Evolutionary conservation across 2,329 filamentous ascomycete species (phyloP).

Genomic region (Onygenales sp.): DNA sequence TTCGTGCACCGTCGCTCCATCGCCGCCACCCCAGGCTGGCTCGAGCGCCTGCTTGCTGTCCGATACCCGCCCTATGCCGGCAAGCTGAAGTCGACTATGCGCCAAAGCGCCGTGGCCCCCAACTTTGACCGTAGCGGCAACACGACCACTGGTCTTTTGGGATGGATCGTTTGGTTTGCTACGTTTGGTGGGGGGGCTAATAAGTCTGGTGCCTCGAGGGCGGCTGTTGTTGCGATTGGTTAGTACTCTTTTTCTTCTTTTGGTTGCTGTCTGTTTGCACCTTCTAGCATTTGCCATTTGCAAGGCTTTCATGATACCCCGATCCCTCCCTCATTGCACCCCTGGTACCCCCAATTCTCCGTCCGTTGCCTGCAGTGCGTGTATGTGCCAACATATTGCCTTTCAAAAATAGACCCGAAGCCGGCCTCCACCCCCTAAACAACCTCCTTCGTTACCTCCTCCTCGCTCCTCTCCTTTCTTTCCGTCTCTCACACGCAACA

Average conservation of each 20-base stretch:
- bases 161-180: conserved; percentile 30
- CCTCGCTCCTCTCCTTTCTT: conserved; percentile 2
- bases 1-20: conserved; percentile 53
- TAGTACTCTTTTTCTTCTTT: conserved; percentile 19
- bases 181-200: conserved; percentile 32
- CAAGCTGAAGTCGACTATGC: conserved; percentile 44
- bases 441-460: not conserved
- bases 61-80: conserved; percentile 53
- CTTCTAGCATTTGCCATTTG: not conserved
- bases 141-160: conserved; percentile 22
- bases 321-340: not conserved
- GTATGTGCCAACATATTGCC: not conserved
- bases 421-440: not conserved
- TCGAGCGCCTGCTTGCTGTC: conserved; percentile 47
- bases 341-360: too few species aligned
- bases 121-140: conserved; percentile 52
- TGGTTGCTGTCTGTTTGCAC: conserved; percentile 6
- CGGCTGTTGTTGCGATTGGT: conserved; percentile 28
- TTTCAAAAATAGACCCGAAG: not conserved
- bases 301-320: too few species aligned
- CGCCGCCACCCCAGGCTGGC: conserved; percentile 51
- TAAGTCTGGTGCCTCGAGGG: conserved; percentile 27
- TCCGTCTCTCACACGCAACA: not conserved
- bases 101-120: conserved; percentile 43
- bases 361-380: not conserved